Evolutionary conservation across 2,329 filamentous ascomycete genomes (phyloP), one percentile per base, ranked within the genome.

Genomic region (Sporothrix luriei): DNA sequence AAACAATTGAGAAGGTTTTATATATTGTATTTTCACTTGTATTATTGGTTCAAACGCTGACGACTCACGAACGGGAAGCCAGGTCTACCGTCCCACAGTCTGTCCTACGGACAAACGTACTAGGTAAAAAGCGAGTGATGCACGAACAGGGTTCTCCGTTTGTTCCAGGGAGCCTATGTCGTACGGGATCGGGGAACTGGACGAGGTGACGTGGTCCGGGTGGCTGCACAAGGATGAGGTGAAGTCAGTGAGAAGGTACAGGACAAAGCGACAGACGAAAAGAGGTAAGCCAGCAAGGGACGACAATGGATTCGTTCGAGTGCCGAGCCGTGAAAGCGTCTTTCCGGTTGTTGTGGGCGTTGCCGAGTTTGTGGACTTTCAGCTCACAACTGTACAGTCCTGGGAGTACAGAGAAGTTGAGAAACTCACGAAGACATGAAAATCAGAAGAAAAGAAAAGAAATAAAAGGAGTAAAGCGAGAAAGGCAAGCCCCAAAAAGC

Each of bases 151-250:
- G 62, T 66, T 54, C 49, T 66, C 29, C 33, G 33, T 66, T 66
- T 66, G 62, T 52, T 21, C 49, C 33, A 54, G 38, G 26, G 61
- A 14, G 24, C 33, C 43, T 2, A 48, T 61, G 61, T 66, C 52
- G 64, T 43, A 48, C 62, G 13, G 26, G 11, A 48, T 66, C 68
- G 68, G 68, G 64, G 49, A 66, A 61, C 51, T 6, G 52, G 43
- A 49, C 52, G 43, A 40, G 54, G 29, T 70, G 68, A 70, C 54
- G 68, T 70, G 68, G 68, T 66, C 62, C 68, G 62, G 57, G 68
- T 55, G 59, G 51, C 68, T 65, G 48, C n/a, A 26, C 24, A 65
- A 29, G 19, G 24, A 48, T 48, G 46, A 33, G 16, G 61, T 40
- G 55, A 33, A 33, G 33, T 33, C 29, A 16, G n/a, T 10, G 38